A percentile compares a stretch with the other conserved stretches of the same genome.
phyloP scores from a whole-genome alignment of 1,139 yeast species.

The Taphrina confusa region DNA sequence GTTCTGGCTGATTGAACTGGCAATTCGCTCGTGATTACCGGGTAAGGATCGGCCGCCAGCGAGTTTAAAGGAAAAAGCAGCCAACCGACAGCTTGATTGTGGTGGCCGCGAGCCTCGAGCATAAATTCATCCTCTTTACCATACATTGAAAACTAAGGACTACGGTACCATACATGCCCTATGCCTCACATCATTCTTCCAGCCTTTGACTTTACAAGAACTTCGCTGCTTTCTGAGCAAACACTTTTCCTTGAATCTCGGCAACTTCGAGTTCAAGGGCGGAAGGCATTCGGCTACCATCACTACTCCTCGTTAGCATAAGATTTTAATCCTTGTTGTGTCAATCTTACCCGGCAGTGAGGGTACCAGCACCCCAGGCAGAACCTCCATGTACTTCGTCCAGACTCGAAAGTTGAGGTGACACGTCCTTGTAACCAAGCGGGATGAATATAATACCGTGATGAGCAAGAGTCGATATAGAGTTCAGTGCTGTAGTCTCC shows the following conservation, averaged over 20 bases:
- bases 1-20: no score
- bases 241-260: conserved; percentile 62
- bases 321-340: conserved; percentile 41
- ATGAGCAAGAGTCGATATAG: conserved; percentile 58
- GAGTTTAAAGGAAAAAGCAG: no score
- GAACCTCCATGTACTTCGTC: conserved; percentile 70
- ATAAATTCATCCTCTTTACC: no score
- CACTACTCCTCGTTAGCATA: conserved; percentile 66
- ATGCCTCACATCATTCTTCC: no score
- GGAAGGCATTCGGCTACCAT: conserved; percentile 65
- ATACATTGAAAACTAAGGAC: no score
- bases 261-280: conserved; percentile 64
- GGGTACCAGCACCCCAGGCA: conserved; percentile 78
- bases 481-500: conserved; percentile 56
- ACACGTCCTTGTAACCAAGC: conserved; percentile 58
- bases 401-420: conserved; percentile 56
- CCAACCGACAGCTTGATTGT: no score
- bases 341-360: conserved; percentile 40
- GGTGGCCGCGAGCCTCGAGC: no score
- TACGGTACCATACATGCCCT: no score
- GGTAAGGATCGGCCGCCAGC: no score
- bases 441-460: conserved; percentile 60
- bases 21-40: no score
- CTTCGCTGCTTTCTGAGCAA: conserved; percentile 43
- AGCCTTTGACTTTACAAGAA: no score